Evolutionary conservation across 2,329 filamentous ascomycete species (phyloP).

Genomic region (Cladophialophora carrionii): DNA sequence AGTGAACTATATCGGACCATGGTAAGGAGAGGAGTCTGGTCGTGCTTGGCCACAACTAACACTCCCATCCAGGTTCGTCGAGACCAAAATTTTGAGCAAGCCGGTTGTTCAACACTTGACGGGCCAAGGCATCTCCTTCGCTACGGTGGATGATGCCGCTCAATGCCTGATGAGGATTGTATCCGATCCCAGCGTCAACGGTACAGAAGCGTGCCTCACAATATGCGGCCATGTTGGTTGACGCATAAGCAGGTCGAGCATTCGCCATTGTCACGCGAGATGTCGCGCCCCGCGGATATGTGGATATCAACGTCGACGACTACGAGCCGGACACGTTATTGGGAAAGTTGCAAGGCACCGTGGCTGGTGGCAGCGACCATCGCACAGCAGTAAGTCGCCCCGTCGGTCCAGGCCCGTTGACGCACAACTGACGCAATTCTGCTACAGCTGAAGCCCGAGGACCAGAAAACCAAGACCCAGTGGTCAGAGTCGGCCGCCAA

Average conservation of each 20-base stretch:
- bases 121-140: slow-evolving; percentile 24
- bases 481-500: slow-evolving; percentile 17
- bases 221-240: not conserved
- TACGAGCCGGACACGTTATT: slow-evolving; percentile 36
- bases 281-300: slow-evolving; percentile 42
- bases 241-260: slow-evolving; percentile 29
- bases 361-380: slow-evolving; percentile 12
- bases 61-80: slow-evolving; percentile 41
- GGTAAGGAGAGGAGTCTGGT: slow-evolving; percentile 39
- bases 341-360: slow-evolving; percentile 12
- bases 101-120: slow-evolving; percentile 39
- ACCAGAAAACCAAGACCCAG: slow-evolving; percentile 27
- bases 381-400: slow-evolving; percentile 19
- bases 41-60: not conserved
- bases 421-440: slow-evolving; percentile 8
- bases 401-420: not conserved
- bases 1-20: slow-evolving; percentile 46
- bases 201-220: slow-evolving; percentile 21
- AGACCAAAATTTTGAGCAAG: slow-evolving; percentile 42
- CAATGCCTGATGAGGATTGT: slow-evolving; percentile 27
- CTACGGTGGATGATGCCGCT: slow-evolving; percentile 32
- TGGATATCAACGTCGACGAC: slow-evolving; percentile 45
- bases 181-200: slow-evolving; percentile 24
- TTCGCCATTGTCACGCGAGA: slow-evolving; percentile 44
- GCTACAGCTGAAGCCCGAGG: slow-evolving; percentile 19